Conservation (phyloP, 1,284 basidiomycete genomes). For the Meripilus lineatus region DNA sequence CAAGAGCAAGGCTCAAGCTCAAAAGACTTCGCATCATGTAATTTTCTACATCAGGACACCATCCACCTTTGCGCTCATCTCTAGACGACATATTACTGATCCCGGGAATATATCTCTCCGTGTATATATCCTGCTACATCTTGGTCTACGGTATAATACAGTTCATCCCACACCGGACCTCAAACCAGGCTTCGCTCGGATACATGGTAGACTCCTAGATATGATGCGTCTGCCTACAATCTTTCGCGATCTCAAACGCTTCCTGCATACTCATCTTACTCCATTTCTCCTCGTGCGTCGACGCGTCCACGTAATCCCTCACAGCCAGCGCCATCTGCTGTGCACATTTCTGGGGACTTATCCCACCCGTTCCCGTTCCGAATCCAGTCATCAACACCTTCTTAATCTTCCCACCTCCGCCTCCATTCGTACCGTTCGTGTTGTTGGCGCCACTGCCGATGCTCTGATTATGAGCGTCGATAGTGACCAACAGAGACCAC, state of each 20-base stretch:
- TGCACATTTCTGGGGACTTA: constrained; percentile 13
- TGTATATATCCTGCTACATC: no score
- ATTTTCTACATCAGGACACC: no score
- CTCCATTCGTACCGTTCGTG: constrained; percentile 1
- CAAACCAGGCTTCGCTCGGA: no score
- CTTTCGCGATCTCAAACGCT: background rate
- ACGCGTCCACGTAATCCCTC: constrained; percentile 1
- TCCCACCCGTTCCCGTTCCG: constrained; percentile 15
- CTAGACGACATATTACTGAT: no score
- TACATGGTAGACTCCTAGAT: no score
- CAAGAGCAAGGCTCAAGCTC: no score
- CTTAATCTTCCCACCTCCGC: constrained; percentile 2
- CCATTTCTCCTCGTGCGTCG: background rate
- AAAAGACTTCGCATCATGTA: no score
- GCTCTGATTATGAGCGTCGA: constrained; percentile 11
- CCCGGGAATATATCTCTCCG: no score
- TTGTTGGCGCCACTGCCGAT: constrained; percentile 13
- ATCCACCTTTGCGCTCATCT: no score
- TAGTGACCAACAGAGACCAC: constrained; percentile 20
- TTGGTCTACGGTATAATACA: no score
- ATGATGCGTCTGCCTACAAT: background rate
- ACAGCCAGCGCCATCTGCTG: constrained; percentile 18
- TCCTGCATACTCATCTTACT: background rate
- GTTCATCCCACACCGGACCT: no score
- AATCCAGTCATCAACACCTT: constrained; percentile 19